Conservation (phyloP, 1,139 yeast genomes). For the Petasospora fabianii region DNA sequence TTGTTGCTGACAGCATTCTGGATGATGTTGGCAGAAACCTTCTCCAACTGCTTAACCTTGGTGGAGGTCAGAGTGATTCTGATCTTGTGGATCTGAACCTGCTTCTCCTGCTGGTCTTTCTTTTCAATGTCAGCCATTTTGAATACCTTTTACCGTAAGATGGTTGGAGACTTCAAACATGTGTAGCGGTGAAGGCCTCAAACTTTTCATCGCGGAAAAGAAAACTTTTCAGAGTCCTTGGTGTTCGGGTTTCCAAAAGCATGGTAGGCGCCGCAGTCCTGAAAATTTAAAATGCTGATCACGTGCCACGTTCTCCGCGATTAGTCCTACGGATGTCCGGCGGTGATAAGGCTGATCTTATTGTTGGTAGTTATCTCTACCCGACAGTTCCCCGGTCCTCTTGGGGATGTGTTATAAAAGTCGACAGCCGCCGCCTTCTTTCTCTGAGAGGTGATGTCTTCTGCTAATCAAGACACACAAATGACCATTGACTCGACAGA, state of each 20-base stretch:
- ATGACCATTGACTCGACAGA: background rate
- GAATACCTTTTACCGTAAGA: slow-evolving; percentile 37
- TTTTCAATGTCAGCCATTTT: slow-evolving; percentile 79
- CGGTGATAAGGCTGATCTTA: slow-evolving; percentile 8
- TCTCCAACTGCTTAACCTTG: slow-evolving; percentile 98
- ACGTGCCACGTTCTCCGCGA: background rate
- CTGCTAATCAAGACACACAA: too few relatives aligned
- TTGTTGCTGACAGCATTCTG: slow-evolving; percentile 80
- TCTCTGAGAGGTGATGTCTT: too few relatives aligned
- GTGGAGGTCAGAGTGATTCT: slow-evolving; percentile 99
- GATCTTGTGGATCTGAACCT: slow-evolving; percentile 90
- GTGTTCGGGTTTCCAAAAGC: slow-evolving; percentile 19
- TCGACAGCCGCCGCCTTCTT: too few relatives aligned
- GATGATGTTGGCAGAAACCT: slow-evolving; percentile 84
- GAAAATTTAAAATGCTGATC: background rate
- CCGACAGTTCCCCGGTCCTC: background rate
- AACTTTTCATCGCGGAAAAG: slow-evolving; percentile 11
- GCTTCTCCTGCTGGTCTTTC: slow-evolving; percentile 76
- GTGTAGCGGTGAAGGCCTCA: slow-evolving; percentile 6
- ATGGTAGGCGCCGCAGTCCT: slow-evolving; percentile 1
- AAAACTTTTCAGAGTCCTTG: slow-evolving; percentile 17
- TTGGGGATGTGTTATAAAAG: background rate
- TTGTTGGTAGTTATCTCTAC: background rate
- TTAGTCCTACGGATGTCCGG: slow-evolving; percentile 9
- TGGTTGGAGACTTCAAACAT: slow-evolving; percentile 19